Evolutionary conservation across 2,329 filamentous ascomycete genomes (phyloP).

Genomic region (Coniochaeta hoffmannii): DNA sequence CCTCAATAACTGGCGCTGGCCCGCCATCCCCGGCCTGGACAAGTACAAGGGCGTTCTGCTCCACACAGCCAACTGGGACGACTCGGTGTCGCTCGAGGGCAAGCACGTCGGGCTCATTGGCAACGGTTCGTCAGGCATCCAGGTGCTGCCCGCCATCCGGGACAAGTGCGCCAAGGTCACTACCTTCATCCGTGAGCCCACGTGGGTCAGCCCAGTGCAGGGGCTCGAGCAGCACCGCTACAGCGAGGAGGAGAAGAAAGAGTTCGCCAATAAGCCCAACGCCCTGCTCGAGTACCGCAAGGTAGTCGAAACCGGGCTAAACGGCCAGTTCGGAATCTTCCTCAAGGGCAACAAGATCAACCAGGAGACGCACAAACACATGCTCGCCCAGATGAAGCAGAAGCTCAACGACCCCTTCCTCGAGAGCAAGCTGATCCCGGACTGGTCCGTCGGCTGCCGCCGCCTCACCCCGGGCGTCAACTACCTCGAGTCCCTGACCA

Average conservation of each 20-base stretch:
- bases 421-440: conserved; percentile 15
- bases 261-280: conserved; percentile 32
- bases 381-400: conserved; percentile 30
- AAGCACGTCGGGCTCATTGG: conserved; percentile 29
- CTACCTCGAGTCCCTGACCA: conserved; percentile 31
- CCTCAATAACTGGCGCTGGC: conserved; percentile 16
- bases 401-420: conserved; percentile 22
- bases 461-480: conserved; percentile 34
- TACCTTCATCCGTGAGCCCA: conserved; percentile 6
- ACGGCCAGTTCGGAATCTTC: conserved; percentile 38
- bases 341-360: conserved; percentile 31
- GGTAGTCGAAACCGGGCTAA: conserved; percentile 35
- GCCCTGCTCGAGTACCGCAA: conserved; percentile 32
- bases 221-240: conserved; percentile 35
- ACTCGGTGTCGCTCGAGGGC: conserved; percentile 13
- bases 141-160: conserved; percentile 10
- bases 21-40: conserved; percentile 16
- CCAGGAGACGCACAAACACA: conserved; percentile 29
- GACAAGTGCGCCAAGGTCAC: conserved; percentile 10
- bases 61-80: conserved; percentile 20
- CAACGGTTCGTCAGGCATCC: conserved; percentile 26
- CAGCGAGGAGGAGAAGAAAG: conserved; percentile 26
- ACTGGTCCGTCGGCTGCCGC: conserved; percentile 28
- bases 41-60: conserved; percentile 19
- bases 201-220: conserved; percentile 13